phyloP scores from a whole-genome alignment of 768 basidiomycete genomes.

The Suillus lakei region DNA sequence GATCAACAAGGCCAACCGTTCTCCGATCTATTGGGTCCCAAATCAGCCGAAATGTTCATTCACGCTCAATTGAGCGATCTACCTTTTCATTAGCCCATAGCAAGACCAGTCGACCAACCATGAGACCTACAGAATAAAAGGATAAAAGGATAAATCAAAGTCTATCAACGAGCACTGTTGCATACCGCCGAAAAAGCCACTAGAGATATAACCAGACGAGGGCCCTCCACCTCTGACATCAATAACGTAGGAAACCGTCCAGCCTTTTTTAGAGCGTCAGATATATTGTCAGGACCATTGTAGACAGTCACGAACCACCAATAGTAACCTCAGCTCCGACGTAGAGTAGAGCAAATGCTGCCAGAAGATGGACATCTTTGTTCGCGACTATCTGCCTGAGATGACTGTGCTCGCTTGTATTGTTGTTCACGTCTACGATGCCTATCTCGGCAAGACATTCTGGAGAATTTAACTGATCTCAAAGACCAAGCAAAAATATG shows the following conservation, averaged over 20 bases:
- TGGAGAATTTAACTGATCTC: slow-evolving; percentile 26
- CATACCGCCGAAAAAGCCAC: slow-evolving; percentile 61
- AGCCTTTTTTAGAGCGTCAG: slow-evolving; percentile 44
- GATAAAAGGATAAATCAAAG: neutral
- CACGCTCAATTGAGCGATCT: neutral
- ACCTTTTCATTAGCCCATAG: slow-evolving; percentile 62
- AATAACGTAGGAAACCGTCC: slow-evolving; percentile 70
- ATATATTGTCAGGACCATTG: neutral
- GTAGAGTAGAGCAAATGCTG: slow-evolving; percentile 67
- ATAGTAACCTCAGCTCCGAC: slow-evolving; percentile 69
- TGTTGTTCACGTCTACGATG: slow-evolving; percentile 44
- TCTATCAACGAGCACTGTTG: neutral
- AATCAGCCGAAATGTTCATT: neutral
- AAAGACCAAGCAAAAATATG: neutral
- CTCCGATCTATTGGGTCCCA: slow-evolving; percentile 47
- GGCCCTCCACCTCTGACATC: slow-evolving; percentile 49
- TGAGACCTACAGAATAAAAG: slow-evolving; percentile 47
- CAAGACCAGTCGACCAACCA: slow-evolving; percentile 56
- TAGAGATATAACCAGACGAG: slow-evolving; percentile 54
- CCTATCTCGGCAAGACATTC: slow-evolving; percentile 62
- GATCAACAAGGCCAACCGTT: slow-evolving; percentile 55
- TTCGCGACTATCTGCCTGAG: slow-evolving; percentile 56
- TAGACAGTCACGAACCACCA: slow-evolving; percentile 35
- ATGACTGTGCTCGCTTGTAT: slow-evolving; percentile 38
- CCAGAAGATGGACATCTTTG: slow-evolving; percentile 63